Evolutionary conservation across 768 basidiomycete species (phyloP).

Genomic region (Daedaleopsis nitida): DNA sequence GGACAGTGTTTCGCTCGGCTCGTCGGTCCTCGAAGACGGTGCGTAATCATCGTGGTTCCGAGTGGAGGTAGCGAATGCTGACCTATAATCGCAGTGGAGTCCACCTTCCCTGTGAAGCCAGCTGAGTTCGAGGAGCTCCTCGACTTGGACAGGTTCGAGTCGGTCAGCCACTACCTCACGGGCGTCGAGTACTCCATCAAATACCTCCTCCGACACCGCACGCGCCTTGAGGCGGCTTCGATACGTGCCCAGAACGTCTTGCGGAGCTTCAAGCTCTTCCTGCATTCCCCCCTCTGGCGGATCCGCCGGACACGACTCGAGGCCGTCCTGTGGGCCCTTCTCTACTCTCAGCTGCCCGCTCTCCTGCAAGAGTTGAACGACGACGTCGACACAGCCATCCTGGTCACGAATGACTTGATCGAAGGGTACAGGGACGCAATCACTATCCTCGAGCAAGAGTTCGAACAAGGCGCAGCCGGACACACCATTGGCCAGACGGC

Average conservation of each 20-base stretch:
- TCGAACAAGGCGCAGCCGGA: background rate
- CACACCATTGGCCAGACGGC: background rate
- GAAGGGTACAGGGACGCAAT: background rate
- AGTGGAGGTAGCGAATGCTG: background rate
- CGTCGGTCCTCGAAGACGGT: constrained; percentile 6
- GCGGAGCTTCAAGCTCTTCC: background rate
- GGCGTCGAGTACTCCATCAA: background rate
- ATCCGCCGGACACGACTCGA: background rate
- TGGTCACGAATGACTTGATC: background rate
- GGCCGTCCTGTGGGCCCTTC: constrained; percentile 5
- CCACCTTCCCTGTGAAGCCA: background rate
- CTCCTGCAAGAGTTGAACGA: background rate
- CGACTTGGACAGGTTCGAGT: constrained; percentile 4
- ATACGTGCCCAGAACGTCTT: background rate
- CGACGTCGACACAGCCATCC: background rate
- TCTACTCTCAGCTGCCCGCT: constrained; percentile 4
- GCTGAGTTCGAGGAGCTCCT: constrained; percentile 2
- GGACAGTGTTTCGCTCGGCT: background rate
- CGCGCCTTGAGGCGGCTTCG: background rate
- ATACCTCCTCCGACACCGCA: constrained; percentile 10
- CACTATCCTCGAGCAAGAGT: background rate
- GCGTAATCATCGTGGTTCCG: background rate
- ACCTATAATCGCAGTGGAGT: background rate
- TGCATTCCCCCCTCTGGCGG: constrained; percentile 1
- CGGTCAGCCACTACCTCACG: constrained; percentile 9